Conservation (phyloP, 192 early-diverging fungal species). For the Coemansia sp. region DNA sequence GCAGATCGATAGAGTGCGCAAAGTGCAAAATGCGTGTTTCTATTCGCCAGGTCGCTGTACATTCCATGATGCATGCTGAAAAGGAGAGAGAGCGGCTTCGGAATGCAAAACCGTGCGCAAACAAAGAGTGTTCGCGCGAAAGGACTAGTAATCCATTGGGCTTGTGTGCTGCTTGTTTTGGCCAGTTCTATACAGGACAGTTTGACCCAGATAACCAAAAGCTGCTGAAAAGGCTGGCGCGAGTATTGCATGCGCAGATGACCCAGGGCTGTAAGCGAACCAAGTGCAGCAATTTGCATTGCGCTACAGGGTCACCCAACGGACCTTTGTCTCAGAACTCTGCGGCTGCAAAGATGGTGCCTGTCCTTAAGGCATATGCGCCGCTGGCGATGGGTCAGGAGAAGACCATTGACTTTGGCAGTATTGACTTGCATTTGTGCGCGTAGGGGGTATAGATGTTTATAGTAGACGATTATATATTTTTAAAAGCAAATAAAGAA, state of each 20-base stretch:
- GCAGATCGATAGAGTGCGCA: slow-evolving; percentile 76
- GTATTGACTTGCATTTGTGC: slow-evolving; percentile 44
- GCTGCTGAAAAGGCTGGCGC: slow-evolving; percentile 68
- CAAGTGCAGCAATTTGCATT: slow-evolving; percentile 67
- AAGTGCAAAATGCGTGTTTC: slow-evolving; percentile 72
- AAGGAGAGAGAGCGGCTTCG: slow-evolving; percentile 50
- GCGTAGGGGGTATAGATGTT: neutral
- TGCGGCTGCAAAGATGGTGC: slow-evolving; percentile 31
- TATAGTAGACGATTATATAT: neutral
- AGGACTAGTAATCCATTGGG: slow-evolving; percentile 58
- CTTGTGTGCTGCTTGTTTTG: slow-evolving; percentile 78
- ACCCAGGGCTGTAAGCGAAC: slow-evolving; percentile 71
- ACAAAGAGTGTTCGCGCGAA: slow-evolving; percentile 69
- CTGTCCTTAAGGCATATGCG: slow-evolving; percentile 36
- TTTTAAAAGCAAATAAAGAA: slow-evolving; percentile 38
- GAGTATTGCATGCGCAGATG: slow-evolving; percentile 73
- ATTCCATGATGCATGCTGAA: slow-evolving; percentile 71
- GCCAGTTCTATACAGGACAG: slow-evolving; percentile 74
- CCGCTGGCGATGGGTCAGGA: slow-evolving; percentile 14
- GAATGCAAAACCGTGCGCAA: slow-evolving; percentile 68
- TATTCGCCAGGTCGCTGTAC: slow-evolving; percentile 77
- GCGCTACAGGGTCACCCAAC: slow-evolving; percentile 22
- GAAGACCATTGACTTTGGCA: slow-evolving; percentile 21
- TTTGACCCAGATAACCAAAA: slow-evolving; percentile 77
- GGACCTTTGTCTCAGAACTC: slow-evolving; percentile 6